Base-by-base conservation (phyloP, 768 basidiomycete genomes). In the Trametes elegans region DNA sequence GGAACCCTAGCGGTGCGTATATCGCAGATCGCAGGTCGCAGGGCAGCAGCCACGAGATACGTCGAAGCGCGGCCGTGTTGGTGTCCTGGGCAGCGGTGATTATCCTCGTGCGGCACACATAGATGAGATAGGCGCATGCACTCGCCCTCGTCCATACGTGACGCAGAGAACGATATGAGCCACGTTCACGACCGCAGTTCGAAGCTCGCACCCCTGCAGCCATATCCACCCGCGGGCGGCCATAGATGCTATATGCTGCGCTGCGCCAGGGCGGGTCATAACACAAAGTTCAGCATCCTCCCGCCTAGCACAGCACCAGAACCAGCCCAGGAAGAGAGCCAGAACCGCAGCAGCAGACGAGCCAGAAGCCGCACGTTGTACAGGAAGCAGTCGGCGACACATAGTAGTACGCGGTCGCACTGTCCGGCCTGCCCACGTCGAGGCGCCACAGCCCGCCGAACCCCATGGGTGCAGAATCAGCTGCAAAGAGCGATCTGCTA, bases 311-410 rank as follows among this genome's bases (percentile, higher is more conserved):
- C 50, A 42, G 40, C 40, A 41, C 50, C 40, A 51, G 50, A 51
- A 32, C 29, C n/a, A 13, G 23, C 34, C 46, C 47, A 48, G n/a
- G n/a, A n/a, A 24, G 35, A 9, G 27, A 26, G 35, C 34, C 23
- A 24, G 35, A 24, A 26, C 23, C 16, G 27, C 16, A 36, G 34
- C 47, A 39, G 26, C 27, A 39, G 48, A 16, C 48, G 36, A 27
- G 36, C 48, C 36, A 49, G 48, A 49, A 49, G 36, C 26, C 21
- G n/a, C n/a, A n/a, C n/a, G n/a, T n/a, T n/a, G n/a, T n/a, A n/a
- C n/a, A n/a, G n/a, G n/a, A n/a, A n/a, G n/a, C n/a, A n/a, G n/a
- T n/a, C n/a, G n/a, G n/a, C n/a, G n/a, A n/a, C n/a, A n/a, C n/a
- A n/a, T n/a, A n/a, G n/a, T n/a, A n/a, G n/a, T n/a, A n/a, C n/a